A percentile compares a stretch with the other conserved stretches of the same genome.
Evolutionary conservation across 371 early-diverging fungal genomes (phyloP).

Genomic region (Sporodiniella umbellata): DNA sequence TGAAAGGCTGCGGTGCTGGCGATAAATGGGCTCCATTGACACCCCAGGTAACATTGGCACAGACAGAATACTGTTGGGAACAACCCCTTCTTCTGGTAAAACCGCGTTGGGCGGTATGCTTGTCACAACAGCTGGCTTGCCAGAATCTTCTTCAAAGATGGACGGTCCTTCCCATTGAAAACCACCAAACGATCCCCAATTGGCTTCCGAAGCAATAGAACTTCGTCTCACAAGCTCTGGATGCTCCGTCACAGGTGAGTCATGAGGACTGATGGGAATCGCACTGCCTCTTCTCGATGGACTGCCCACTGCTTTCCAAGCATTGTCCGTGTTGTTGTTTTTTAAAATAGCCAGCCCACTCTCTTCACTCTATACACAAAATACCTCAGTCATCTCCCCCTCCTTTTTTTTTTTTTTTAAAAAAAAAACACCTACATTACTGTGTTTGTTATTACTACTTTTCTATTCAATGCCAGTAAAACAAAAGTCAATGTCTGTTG

Average conservation of each 20-base stretch:
- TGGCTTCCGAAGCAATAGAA: conserved; percentile 13
- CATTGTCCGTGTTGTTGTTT: conserved; percentile 20
- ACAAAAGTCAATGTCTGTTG: too few relatives aligned
- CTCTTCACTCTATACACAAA: background rate
- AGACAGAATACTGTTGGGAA: conserved; percentile 21
- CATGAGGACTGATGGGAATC: conserved; percentile 11
- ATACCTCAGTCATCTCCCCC: background rate
- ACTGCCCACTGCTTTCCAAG: conserved; percentile 31
- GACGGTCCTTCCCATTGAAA: conserved; percentile 44
- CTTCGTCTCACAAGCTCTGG: conserved; percentile 11
- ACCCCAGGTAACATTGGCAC: conserved; percentile 47
- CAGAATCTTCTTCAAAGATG: conserved; percentile 28
- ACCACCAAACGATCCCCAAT: conserved; percentile 45
- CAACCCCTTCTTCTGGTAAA: background rate
- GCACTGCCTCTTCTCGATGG: conserved; percentile 31
- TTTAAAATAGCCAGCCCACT: conserved; percentile 6
- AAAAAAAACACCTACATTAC: too few relatives aligned
- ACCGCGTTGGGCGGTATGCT: conserved; percentile 2
- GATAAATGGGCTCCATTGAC: conserved; percentile 36
- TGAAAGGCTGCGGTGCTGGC: conserved; percentile 48
- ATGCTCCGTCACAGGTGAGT: conserved; percentile 13
- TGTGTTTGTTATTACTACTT: too few relatives aligned
- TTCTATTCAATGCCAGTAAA: too few relatives aligned
- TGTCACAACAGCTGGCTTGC: conserved; percentile 5
- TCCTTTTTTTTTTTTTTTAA: background rate